phyloP scores from a whole-genome alignment of 2,329 filamentous ascomycete species.

The Fusarium drepaniforme region DNA sequence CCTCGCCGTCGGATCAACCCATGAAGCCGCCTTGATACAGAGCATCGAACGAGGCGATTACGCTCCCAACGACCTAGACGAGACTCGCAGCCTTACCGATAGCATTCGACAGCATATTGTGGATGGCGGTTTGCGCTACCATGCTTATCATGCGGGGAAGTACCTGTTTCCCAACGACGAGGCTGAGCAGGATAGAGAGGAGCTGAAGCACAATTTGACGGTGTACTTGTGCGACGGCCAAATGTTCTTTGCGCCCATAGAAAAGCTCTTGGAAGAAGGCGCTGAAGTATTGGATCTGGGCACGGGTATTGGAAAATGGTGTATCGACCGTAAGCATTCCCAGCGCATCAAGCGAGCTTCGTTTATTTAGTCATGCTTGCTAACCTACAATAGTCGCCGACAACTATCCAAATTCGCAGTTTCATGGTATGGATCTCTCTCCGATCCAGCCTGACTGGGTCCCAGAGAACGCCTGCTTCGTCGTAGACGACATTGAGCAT shows the following conservation, averaged over 20 bases:
- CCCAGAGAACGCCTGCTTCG: slow-evolving; percentile 63
- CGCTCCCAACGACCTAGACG: slow-evolving; percentile 44
- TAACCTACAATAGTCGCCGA: slow-evolving; percentile 57
- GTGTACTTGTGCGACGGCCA: slow-evolving; percentile 54
- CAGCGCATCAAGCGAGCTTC: not conserved
- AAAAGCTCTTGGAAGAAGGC: slow-evolving; percentile 51
- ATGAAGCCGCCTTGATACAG: slow-evolving; percentile 47
- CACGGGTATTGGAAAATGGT: slow-evolving; percentile 66
- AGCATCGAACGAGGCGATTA: slow-evolving; percentile 50
- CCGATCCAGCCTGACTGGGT: slow-evolving; percentile 66
- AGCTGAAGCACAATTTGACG: slow-evolving; percentile 56
- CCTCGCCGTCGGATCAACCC: slow-evolving; percentile 48
- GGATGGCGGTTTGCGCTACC: slow-evolving; percentile 55
- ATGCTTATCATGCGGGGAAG: slow-evolving; percentile 56
- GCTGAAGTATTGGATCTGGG: slow-evolving; percentile 62
- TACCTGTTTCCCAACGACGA: slow-evolving; percentile 60
- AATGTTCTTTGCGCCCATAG: slow-evolving; percentile 60
- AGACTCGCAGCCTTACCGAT: slow-evolving; percentile 56
- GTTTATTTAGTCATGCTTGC: not conserved
- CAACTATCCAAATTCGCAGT: slow-evolving; percentile 55
- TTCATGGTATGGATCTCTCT: slow-evolving; percentile 64
- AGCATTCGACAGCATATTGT: slow-evolving; percentile 58
- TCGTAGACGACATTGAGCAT: slow-evolving; percentile 65
- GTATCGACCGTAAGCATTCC: slow-evolving; percentile 59
- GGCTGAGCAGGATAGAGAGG: slow-evolving; percentile 56